These are phyloP conservation scores for Xerocomellus amylosporus DNA, from an alignment of 768 basidiomycete genomes.

Conservation along the genomic window DNA sequence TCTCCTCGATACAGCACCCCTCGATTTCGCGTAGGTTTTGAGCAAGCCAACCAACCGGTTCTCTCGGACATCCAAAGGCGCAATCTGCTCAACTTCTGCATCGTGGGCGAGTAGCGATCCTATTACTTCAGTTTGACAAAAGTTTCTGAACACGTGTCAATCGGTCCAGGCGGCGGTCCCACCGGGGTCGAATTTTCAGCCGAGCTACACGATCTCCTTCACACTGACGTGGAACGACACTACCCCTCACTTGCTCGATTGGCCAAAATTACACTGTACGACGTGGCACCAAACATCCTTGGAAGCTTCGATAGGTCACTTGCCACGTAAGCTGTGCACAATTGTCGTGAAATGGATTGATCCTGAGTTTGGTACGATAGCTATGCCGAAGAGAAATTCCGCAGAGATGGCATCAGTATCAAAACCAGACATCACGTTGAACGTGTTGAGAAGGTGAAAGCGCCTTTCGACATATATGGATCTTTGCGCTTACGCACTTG, in stretches of 20 bases:
- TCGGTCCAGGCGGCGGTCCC: conserved; percentile 59
- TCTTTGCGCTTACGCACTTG: conserved; percentile 4
- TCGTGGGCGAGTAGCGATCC: conserved; percentile 60
- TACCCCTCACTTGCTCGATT: conserved; percentile 64
- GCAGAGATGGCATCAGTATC: conserved; percentile 71
- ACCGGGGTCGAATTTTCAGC: conserved; percentile 84
- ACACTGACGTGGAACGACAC: conserved; percentile 57
- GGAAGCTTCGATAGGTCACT: conserved; percentile 69
- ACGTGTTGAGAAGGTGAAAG: conserved; percentile 54
- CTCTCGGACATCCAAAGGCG: conserved; percentile 71
- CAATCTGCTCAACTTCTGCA: conserved; percentile 79
- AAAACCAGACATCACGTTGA: conserved; percentile 73
- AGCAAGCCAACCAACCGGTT: conserved; percentile 81
- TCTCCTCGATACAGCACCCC: not conserved
- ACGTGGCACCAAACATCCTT: conserved; percentile 76
- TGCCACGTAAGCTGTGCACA: conserved; percentile 43
- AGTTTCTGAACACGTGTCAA: conserved; percentile 4
- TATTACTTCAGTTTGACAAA: not conserved
- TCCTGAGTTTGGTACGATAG: conserved; percentile 31
- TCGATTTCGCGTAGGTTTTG: conserved; percentile 52
- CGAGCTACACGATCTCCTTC: conserved; percentile 75
- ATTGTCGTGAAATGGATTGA: not conserved
- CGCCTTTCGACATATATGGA: conserved; percentile 5
- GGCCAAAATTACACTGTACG: conserved; percentile 75
- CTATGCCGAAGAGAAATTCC: conserved; percentile 68